Evolutionary conservation across 495 filamentous ascomycete genomes (phyloP), one percentile per base, ranked within the genome.

Genomic region (Venustampulla echinocandica): DNA sequence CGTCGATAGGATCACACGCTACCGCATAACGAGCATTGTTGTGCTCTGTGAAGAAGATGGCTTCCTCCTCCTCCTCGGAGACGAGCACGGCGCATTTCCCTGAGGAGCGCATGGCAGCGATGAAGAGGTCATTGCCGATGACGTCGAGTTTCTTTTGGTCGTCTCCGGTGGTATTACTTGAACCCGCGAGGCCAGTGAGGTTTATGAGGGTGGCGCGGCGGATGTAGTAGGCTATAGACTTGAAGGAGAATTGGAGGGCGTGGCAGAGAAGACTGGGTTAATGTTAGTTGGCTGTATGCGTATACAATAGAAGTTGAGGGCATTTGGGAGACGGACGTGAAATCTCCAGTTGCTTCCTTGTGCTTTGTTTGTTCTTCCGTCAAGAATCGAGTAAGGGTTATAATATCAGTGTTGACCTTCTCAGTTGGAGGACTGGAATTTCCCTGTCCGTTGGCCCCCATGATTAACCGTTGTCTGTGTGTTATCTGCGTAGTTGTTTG

Each of bases 131-230:
- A 67, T 98, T 97, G 61, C 89, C 87, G 61, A 98, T 97, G 25
- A 98, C 92, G 64, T 98, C 92, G 28, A 98, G 85, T 69, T 97
- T 98, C 80, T 98, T 97, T 64, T 98, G 92, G 63, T 96, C 93
- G 65, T 98, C 92, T 32, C 92, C 92, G 2, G 92, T 97, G 19
- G 76, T 85, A 69, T 98, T 98, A 50, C 89, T 85, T 50, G 89
- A 93, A 23, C 92, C 92, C 27, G 92, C 92, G 19, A 98, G 81
- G 36, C 92, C 92, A 27, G 87, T 89, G 33, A 98, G 78, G 71
- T 96, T 95, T 66, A 96, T 94, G 39, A 98, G 72, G n/a, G 88
- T 90, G 21, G 92, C 90, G 63, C 92, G 81, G 57, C 92, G 88
- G 69, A 98, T 98, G 73, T 96, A 98, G 77, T 97, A 95, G 54